These are phyloP conservation scores for Aspergillus avenaceus DNA, from an alignment of 495 filamentous ascomycete species.

Conservation along the genomic window DNA sequence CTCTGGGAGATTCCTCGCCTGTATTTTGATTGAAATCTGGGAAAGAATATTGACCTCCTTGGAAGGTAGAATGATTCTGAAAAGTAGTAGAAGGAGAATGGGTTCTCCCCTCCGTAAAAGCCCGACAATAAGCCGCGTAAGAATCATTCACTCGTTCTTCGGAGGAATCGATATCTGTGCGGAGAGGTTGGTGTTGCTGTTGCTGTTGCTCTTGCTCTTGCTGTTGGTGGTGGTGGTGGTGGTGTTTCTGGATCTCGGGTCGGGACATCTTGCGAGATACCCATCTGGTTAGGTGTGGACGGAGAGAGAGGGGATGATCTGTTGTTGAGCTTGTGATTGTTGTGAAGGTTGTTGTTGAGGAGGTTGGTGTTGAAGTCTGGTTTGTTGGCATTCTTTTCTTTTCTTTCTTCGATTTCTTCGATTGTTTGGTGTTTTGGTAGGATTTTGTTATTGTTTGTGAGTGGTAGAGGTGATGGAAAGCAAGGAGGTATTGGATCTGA, in stretches of 20 bases:
- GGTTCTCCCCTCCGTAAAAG: slow-evolving; percentile 12
- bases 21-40: too few relatives aligned
- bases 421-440: too few relatives aligned
- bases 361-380: neutral
- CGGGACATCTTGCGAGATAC: slow-evolving; percentile 21
- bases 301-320: slow-evolving; percentile 10
- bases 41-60: too few relatives aligned
- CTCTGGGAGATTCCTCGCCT: too few relatives aligned
- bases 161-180: too few relatives aligned
- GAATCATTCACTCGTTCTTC: neutral
- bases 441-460: too few relatives aligned
- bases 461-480: too few relatives aligned
- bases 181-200: too few relatives aligned
- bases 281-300: slow-evolving; percentile 14
- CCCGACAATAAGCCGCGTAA: slow-evolving; percentile 18
- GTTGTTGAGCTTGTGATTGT: neutral
- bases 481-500: too few relatives aligned
- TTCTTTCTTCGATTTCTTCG: too few relatives aligned
- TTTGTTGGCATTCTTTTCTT: neutral
- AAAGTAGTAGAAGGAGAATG: neutral
- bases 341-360: neutral
- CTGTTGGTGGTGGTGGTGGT: neutral
- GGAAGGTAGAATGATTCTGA: too few relatives aligned
- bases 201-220: too few relatives aligned
- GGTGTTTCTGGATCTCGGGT: neutral